Conservation (phyloP, 1,139 yeast genomes). For the Citeromyces hawaiiensis region DNA sequence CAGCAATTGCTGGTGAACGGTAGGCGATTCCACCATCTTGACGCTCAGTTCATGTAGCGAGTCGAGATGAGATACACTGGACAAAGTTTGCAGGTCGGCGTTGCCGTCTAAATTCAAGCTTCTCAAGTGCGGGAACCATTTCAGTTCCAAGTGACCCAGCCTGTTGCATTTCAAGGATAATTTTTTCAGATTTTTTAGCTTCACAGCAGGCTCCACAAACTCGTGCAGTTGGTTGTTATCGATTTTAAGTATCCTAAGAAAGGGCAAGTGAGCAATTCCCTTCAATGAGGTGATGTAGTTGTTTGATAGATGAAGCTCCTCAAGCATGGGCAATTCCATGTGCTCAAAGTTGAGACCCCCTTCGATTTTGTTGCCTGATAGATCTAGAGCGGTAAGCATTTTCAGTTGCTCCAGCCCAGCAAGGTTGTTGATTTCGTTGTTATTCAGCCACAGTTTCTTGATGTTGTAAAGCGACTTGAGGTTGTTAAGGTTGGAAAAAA, state of each 20-base stretch:
- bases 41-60: conserved; percentile 24
- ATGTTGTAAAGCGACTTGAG: conserved; percentile 24
- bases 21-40: conserved; percentile 15
- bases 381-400: conserved; percentile 26
- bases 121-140: conserved; percentile 24
- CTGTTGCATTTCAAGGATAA: conserved; percentile 28
- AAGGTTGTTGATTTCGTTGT: conserved; percentile 21
- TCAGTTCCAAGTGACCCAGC: conserved; percentile 20
- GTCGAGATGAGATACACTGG: conserved; percentile 15
- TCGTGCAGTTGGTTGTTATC: conserved; percentile 25
- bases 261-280: conserved; percentile 23
- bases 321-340: conserved; percentile 24
- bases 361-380: conserved; percentile 26
- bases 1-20: background rate
- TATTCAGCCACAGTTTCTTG: conserved; percentile 20
- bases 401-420: conserved; percentile 25
- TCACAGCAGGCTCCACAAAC: conserved; percentile 12
- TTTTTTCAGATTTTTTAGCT: conserved; percentile 25
- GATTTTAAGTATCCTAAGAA: conserved; percentile 25
- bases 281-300: conserved; percentile 22
- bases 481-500: conserved; percentile 20
- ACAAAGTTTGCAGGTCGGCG: conserved; percentile 13
- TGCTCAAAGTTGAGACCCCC: conserved; percentile 26
- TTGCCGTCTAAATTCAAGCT: conserved; percentile 35
- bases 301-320: conserved; percentile 30